Base-by-base conservation (phyloP, 768 basidiomycete species). In the Boletus edulis region DNA sequence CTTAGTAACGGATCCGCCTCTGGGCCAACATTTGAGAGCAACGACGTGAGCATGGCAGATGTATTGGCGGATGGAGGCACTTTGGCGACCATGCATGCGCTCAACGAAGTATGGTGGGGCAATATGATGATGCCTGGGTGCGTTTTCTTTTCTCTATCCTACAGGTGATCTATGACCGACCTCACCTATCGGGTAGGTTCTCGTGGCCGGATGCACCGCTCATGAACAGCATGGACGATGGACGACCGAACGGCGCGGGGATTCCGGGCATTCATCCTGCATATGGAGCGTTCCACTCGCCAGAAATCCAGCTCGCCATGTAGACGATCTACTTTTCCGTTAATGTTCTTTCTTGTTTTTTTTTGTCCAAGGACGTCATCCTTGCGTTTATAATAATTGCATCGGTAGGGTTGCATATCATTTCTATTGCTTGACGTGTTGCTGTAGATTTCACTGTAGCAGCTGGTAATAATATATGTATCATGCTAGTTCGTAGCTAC, bases 71-170 rank as follows among this genome's bases (percentile, higher is more conserved):
- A 81, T 40, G 80, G 75, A 0, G 76, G 86, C 43, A 79, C 83
- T 69, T 75, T 88, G 57, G 89, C 87, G 1, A 81, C 87, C 18
- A 86, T 91, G 84, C 79, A 83, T 47, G 83, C 83, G 29, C 74
- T 92, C 52, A 84, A 86, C 57, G 87, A 85, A 47, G 78, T 73
- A 9, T 91, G 84, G 81, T 90, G 87, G 88, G 71, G 78, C 42
- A 87, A 81, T 46, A 86, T 89, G 84, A 87, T 91, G 88, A 88
- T 91, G 86, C 89, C 89, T 37, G 89, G 89, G 85, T 59, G 1
- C 40, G 49, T 40, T 18, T 24, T 52, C 15, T 0, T 2, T 2
- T 3, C 10, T 5, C 24, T 24, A 6, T 24, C 5, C 24, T 24
- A 24, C 5, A 24, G 24, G 24, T 24, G 24, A 24, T 5, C 24